These are phyloP conservation scores for Fusarium chuoi DNA, from an alignment of 2,329 filamentous ascomycete genomes.

Conservation along the genomic window DNA sequence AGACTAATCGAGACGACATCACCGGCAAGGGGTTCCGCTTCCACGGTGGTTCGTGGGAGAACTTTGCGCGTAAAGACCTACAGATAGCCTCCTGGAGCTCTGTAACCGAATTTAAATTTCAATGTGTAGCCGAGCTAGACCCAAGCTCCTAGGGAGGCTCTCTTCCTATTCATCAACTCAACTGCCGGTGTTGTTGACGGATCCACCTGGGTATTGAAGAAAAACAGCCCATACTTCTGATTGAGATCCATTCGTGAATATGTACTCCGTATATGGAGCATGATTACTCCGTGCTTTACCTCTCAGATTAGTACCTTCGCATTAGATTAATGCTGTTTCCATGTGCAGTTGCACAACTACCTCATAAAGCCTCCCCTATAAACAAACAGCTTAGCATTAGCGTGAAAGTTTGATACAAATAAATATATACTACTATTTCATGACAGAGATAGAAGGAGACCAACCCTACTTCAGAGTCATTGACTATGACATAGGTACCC, in stretches of 20 bases:
- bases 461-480: background rate
- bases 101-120: slow-evolving; percentile 29
- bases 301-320: slow-evolving; percentile 13
- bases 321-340: background rate
- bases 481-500: background rate
- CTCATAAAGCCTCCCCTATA: background rate
- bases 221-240: slow-evolving; percentile 31
- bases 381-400: background rate
- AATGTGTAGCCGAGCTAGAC: slow-evolving; percentile 29
- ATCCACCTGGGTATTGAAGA: slow-evolving; percentile 29
- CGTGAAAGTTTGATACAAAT: background rate
- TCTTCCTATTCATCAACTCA: slow-evolving; percentile 35
- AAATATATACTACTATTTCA: background rate
- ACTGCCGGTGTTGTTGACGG: slow-evolving; percentile 38
- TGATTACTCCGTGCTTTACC: slow-evolving; percentile 28
- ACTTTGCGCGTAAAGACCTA: slow-evolving; percentile 37
- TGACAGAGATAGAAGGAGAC: background rate
- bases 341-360: background rate
- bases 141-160: slow-evolving; percentile 33
- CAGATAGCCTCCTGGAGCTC: slow-evolving; percentile 2
- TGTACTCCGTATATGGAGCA: no score
- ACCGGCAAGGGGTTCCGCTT: slow-evolving; percentile 48
- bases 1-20: slow-evolving; percentile 34
- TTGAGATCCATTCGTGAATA: slow-evolving; percentile 32
- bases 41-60: slow-evolving; percentile 41